Base-by-base conservation (phyloP, 1,284 basidiomycete genomes). In the Hymenochaete sp. region DNA sequence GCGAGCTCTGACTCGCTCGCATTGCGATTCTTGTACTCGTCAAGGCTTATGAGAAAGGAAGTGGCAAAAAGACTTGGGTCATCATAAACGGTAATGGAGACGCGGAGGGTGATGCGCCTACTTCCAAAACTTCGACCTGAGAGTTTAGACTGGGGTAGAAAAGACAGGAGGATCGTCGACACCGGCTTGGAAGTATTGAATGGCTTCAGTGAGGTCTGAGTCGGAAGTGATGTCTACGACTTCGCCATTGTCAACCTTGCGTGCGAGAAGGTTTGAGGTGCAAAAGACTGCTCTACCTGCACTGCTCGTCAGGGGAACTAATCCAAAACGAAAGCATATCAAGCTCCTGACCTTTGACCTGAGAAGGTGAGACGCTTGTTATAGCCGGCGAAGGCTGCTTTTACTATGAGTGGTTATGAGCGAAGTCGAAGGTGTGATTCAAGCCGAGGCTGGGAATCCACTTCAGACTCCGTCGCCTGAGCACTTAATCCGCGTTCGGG, bases 61-160 rank as follows among this genome's bases (percentile, higher is more conserved):
- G 88, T 87, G 56, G 93, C 91, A 11, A 86, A 91, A 47, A 93
- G 68, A 60, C 82, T 88, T n/a, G 85, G 89, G 0, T 88, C 88
- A 57, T 93, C 91, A 56, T 90, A 92, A 47, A 92, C 79, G 3
- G 72, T 69, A 25, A 95, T 80, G 37, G 80, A 72, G 35, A 93
- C 75, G 13, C 76, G 71, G 18, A 93, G 65, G 0, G 79, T 84
- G 48, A 93, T 84, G 60, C 79, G 87, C 33, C 73, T 68, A 31
- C 69, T 67, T 6, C 74, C 70, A 53, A 81, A 77, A 59, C 80
- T 82, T 39, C 79, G 70, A 2, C 79, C 80, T 18, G 83, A 88
- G 42, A 85, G 66, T 38, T 80, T 79, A 21, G 88, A 88, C 1
- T n/a, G 75, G 71, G 1, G 74, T 73, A n/a, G 84, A 84, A 11